phyloP scores from a whole-genome alignment of 129 eudicot species.

The Pittosporum tobira region DNA sequence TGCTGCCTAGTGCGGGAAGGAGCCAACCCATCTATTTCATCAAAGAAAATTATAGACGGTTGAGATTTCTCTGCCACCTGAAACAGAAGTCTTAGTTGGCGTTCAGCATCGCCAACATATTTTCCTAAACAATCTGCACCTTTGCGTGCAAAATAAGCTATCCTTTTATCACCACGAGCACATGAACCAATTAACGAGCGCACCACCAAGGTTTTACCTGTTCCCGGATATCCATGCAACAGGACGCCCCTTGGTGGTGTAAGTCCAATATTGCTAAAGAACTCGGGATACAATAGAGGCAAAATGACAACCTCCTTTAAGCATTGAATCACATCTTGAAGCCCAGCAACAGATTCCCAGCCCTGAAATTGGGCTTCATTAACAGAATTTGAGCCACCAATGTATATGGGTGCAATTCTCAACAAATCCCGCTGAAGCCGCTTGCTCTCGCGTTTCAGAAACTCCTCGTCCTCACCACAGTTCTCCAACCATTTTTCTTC shows the following conservation, averaged over 20 bases:
- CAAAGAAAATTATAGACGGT: conserved; percentile 92
- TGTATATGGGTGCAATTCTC: conserved; percentile 80
- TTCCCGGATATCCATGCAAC: conserved; percentile 98
- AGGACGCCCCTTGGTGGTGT: conserved; percentile 97
- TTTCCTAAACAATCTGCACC: conserved; percentile 99
- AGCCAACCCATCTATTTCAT: conserved; percentile 96
- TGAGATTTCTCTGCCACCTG: conserved; percentile 98
- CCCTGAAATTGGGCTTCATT: conserved; percentile 54
- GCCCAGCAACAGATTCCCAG: conserved; percentile 98
- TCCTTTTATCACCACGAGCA: conserved; percentile 87
- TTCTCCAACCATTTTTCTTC: conserved; percentile 96
- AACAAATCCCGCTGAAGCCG: conserved; percentile 88
- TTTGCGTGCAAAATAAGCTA: conserved; percentile 97
- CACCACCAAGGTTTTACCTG: conserved; percentile 92
- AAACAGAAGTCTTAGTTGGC: conserved; percentile 89
- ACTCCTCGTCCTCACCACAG: conserved; percentile 98
- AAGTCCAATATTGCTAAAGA: conserved; percentile 67
- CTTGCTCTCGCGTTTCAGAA: conserved; percentile 89
- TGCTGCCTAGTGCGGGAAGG: conserved; percentile 89
- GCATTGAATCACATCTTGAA: conserved; percentile 79
- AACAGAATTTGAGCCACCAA: conserved; percentile 72
- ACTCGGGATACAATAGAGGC: conserved; percentile 86
- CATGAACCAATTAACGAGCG: conserved; percentile 92
- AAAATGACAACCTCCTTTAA: conserved; percentile 92
- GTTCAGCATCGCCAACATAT: conserved; percentile 98